phyloP scores from a whole-genome alignment of 495 filamentous ascomycete genomes.

The Annulohypoxylon stygium region DNA sequence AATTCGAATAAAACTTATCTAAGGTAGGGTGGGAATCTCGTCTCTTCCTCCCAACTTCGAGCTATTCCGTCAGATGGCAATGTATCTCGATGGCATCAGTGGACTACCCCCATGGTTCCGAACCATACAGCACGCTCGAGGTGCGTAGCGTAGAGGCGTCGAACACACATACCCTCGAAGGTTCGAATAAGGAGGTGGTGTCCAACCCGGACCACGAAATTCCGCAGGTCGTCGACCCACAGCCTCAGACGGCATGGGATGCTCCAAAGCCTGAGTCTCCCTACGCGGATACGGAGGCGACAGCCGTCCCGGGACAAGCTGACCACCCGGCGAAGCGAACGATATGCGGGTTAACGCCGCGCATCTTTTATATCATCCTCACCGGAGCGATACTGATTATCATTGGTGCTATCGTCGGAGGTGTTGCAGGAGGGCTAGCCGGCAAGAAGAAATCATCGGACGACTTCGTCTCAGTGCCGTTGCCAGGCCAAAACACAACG shows the following conservation, averaged over 20 bases:
- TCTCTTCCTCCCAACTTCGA: slow-evolving; percentile 21
- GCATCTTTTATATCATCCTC: slow-evolving; percentile 33
- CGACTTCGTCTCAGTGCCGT: not conserved
- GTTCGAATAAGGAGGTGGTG: slow-evolving; percentile 38
- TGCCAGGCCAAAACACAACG: not conserved
- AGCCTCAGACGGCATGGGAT: slow-evolving; percentile 11
- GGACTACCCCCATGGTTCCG: slow-evolving; percentile 24
- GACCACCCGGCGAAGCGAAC: slow-evolving; percentile 12
- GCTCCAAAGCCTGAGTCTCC: slow-evolving; percentile 17
- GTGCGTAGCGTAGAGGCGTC: slow-evolving; percentile 28
- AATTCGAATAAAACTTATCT: slow-evolving; percentile 12
- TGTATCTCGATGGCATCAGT: slow-evolving; percentile 45
- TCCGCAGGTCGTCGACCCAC: slow-evolving; percentile 23
- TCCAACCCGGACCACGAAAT: slow-evolving; percentile 29
- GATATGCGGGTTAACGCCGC: slow-evolving; percentile 34
- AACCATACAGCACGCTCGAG: slow-evolving; percentile 45
- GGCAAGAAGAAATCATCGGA: slow-evolving; percentile 13
- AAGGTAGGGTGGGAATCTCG: not conserved
- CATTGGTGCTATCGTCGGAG: slow-evolving; percentile 37
- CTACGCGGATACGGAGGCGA: slow-evolving; percentile 6
- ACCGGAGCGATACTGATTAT: slow-evolving; percentile 23
- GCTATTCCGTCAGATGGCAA: slow-evolving; percentile 25
- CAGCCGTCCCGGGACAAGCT: not conserved
- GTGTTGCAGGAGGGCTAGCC: slow-evolving; percentile 30
- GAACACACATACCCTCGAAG: slow-evolving; percentile 2